Evolutionary conservation across 2,329 filamentous ascomycete species (phyloP).

Genomic region (Ophiosphaerella herpotricha): DNA sequence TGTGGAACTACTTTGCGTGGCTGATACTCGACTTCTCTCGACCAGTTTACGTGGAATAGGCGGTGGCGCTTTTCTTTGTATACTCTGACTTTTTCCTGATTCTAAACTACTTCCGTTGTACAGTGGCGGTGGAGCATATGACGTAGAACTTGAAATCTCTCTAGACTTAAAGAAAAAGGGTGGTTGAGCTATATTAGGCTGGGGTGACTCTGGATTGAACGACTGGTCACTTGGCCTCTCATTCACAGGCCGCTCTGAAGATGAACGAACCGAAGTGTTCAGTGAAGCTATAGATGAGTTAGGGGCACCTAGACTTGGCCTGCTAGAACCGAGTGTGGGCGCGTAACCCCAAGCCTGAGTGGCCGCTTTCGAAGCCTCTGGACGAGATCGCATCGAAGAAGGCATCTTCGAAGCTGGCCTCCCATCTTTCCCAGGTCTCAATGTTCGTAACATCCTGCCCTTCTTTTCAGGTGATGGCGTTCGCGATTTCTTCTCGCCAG

Average conservation of each 20-base stretch:
- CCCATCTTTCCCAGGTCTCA: slow-evolving; percentile 53
- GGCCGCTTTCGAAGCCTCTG: slow-evolving; percentile 65
- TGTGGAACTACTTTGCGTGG: slow-evolving; percentile 12
- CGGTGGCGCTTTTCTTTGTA: slow-evolving; percentile 16
- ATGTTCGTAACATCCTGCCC: slow-evolving; percentile 60
- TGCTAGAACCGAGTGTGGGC: slow-evolving; percentile 18
- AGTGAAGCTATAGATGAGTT: slow-evolving; percentile 15
- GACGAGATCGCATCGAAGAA: slow-evolving; percentile 50
- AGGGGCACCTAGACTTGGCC: slow-evolving; percentile 13
- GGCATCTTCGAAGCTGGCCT: slow-evolving; percentile 54
- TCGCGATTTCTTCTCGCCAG: slow-evolving; percentile 54
- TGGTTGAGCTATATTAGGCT: slow-evolving; percentile 17
- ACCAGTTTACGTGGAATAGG: slow-evolving; percentile 21
- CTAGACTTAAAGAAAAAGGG: slow-evolving; percentile 33
- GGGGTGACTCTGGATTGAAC: slow-evolving; percentile 14
- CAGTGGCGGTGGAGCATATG: slow-evolving; percentile 20
- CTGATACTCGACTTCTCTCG: slow-evolving; percentile 6
- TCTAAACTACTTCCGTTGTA: slow-evolving; percentile 16
- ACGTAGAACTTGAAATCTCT: slow-evolving; percentile 18
- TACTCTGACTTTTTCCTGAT: slow-evolving; percentile 9
- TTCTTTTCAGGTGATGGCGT: slow-evolving; percentile 68
- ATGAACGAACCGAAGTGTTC: slow-evolving; percentile 29
- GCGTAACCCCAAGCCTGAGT: slow-evolving; percentile 63
- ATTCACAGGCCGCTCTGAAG: slow-evolving; percentile 31
- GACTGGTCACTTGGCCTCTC: slow-evolving; percentile 24